Evolutionary conservation across 2,329 filamentous ascomycete genomes (phyloP).

Genomic region (Scedosporium boydii): DNA sequence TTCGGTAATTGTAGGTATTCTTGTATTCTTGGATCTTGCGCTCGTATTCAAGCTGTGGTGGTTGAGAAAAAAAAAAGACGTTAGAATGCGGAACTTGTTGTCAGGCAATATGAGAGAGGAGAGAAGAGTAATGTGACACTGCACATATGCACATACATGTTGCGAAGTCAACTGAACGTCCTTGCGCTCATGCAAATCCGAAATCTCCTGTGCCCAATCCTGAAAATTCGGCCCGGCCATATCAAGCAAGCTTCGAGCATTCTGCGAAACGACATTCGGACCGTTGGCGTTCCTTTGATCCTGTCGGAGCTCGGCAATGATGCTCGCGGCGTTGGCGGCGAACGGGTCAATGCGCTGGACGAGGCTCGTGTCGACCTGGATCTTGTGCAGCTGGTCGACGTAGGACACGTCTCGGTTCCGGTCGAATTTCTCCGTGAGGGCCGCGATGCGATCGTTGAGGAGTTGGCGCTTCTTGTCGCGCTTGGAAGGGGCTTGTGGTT

Average conservation of each 20-base stretch:
- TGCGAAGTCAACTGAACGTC: slow-evolving; percentile 76
- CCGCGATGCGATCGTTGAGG: slow-evolving; percentile 67
- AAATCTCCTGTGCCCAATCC: slow-evolving; percentile 77
- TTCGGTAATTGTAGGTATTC: slow-evolving; percentile 50
- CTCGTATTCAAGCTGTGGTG: slow-evolving; percentile 49
- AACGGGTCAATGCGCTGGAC: slow-evolving; percentile 82
- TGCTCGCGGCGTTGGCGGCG: slow-evolving; percentile 59
- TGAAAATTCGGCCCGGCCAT: slow-evolving; percentile 79
- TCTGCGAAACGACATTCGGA: slow-evolving; percentile 26
- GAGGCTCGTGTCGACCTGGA: slow-evolving; percentile 84
- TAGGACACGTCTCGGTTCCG: slow-evolving; percentile 77
- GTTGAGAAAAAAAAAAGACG: slow-evolving; percentile 11
- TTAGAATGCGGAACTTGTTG: not conserved
- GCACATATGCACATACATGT: slow-evolving; percentile 58
- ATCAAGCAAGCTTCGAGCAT: slow-evolving; percentile 49
- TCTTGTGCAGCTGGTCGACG: slow-evolving; percentile 77
- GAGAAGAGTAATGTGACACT: not conserved
- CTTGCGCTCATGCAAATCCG: slow-evolving; percentile 77
- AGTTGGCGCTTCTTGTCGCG: slow-evolving; percentile 82
- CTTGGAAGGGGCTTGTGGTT: slow-evolving; percentile 55
- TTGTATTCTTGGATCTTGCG: slow-evolving; percentile 50
- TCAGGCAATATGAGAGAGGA: not conserved
- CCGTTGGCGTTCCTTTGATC: slow-evolving; percentile 39
- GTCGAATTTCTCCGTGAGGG: slow-evolving; percentile 68
- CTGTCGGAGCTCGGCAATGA: slow-evolving; percentile 54